A percentile compares a stretch with the other conserved stretches of the same genome.
Conservation (phyloP, 257 asterid species). For the Galeopsis tetrahit region DNA sequence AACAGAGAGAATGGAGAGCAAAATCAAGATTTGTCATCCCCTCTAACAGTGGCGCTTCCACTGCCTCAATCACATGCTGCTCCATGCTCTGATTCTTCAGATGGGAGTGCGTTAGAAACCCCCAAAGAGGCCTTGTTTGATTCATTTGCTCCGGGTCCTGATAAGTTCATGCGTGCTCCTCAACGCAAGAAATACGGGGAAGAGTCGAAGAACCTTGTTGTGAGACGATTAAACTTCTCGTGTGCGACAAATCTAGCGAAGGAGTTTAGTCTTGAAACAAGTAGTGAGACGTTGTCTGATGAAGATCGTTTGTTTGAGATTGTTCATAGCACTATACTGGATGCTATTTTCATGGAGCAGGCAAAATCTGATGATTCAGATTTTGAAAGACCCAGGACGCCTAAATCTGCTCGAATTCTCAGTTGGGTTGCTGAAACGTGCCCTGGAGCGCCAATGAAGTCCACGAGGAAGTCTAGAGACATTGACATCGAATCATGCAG, state of each 20-base stretch:
- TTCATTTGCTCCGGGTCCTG: constrained; percentile 63
- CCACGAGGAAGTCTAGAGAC: constrained; percentile 34
- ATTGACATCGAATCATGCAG: constrained; percentile 54
- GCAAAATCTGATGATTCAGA: constrained; percentile 27
- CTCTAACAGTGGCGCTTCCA: constrained; percentile 31
- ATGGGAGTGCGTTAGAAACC: constrained; percentile 35
- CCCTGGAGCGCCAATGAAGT: constrained; percentile 61
- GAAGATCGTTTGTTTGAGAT: constrained; percentile 47
- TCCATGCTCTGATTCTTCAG: constrained; percentile 20
- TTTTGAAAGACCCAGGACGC: constrained; percentile 48
- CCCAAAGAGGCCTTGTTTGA: constrained; percentile 49
- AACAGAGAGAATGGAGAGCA: constrained; percentile 37
- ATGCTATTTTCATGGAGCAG: constrained; percentile 46
- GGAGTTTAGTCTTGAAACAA: constrained; percentile 13
- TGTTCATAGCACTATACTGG: constrained; percentile 44
- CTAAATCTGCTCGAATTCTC: constrained; percentile 46
- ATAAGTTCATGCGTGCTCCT: constrained; percentile 53
- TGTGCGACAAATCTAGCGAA: constrained; percentile 12
- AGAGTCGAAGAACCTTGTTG: constrained; percentile 42
- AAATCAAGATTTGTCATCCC: constrained; percentile 27
- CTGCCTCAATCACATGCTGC: constrained; percentile 25
- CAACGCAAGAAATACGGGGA: constrained; percentile 34
- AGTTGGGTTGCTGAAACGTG: constrained; percentile 53
- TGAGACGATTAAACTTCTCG: constrained; percentile 44
- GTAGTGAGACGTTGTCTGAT: constrained; percentile 37